Base-by-base conservation (phyloP, 371 early-diverging fungal species). In the Sporodiniella umbellata region DNA sequence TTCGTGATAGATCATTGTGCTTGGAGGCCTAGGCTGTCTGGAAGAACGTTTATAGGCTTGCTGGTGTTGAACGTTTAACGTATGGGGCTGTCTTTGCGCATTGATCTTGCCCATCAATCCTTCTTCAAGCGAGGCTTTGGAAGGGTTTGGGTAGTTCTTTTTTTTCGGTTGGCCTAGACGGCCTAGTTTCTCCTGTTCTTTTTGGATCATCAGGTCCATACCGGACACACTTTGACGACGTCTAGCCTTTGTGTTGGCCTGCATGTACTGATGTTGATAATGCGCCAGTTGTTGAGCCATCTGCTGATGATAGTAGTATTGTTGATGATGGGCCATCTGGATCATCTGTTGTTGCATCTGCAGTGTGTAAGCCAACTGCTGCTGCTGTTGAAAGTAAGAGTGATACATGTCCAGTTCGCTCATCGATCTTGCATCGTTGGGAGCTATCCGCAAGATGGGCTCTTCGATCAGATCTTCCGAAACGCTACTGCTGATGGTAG, bases 171-270 rank as follows among this genome's bases (percentile, higher is more conserved):
- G 35, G 5, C 35, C 19, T 66, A n/a, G 61, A 23, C 59, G 64
- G 7, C 47, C 47, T 12, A 54, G 60, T 33, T 69, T 70, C 53
- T 75, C 72, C 44, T 64, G 56, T 49, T 75, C 75, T 11, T 64
- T 42, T 51, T 75, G 69, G 4, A 66, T 24, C 56, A 75, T 54
- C 31, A 75, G 31, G 44, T 75, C 75, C 75, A 75, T 72, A 15
- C 66, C 76, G 11, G 76, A 70, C 17, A 70, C 53, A 45, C 76
- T 70, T 25, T 58, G 57, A 4, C 75, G 69, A 24, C 68, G 62
- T 8, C 38, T 54, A 8, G 40, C 26, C 25, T 54, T 64, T n/a
- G n/a, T n/a, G n/a, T n/a, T n/a, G n/a, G n/a, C n/a, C 33, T 71
- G 71, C 42, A 60, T 8, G n/a, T n/a, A n/a, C n/a, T 35, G 35